A percentile compares a stretch with the other conserved stretches of the same genome.
Evolutionary conservation across 1,139 yeast genomes (phyloP).

Genomic region (Yamadazyma dendronema): DNA sequence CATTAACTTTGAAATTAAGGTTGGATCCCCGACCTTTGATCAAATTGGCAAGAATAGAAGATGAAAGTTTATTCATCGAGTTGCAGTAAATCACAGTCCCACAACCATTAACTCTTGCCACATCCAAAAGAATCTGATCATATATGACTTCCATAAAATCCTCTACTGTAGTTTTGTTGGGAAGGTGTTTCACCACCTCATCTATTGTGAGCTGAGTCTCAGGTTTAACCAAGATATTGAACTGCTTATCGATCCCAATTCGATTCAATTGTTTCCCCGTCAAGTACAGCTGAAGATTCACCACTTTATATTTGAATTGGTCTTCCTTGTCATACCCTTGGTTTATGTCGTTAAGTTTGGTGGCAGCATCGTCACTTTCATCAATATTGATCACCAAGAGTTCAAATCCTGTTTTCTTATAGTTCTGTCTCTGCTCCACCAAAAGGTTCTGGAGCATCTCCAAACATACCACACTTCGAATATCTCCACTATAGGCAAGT

Average conservation of each 20-base stretch:
- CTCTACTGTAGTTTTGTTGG: constrained; percentile 59
- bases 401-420: constrained; percentile 69
- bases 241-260: constrained; percentile 27
- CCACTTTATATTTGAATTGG: constrained; percentile 24
- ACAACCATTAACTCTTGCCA: constrained; percentile 47
- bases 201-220: constrained; percentile 15
- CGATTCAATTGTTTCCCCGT: constrained; percentile 24
- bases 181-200: constrained; percentile 30
- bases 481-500: constrained; percentile 64
- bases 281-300: constrained; percentile 38
- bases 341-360: constrained; percentile 21
- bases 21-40: constrained; percentile 89
- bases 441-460: constrained; percentile 65
- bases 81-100: constrained; percentile 69
- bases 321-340: constrained; percentile 23
- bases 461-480: constrained; percentile 62
- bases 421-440: constrained; percentile 61
- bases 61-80: constrained; percentile 82
- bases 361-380: constrained; percentile 26
- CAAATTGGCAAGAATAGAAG: constrained; percentile 70
- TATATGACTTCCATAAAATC: constrained; percentile 56
- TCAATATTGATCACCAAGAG: constrained; percentile 55
- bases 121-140: constrained; percentile 45
- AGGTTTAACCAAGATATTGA: constrained; percentile 21
- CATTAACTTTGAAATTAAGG: constrained; percentile 54